Conservation (phyloP, 2,329 filamentous ascomycete species). For the Aureobasidium musti region DNA sequence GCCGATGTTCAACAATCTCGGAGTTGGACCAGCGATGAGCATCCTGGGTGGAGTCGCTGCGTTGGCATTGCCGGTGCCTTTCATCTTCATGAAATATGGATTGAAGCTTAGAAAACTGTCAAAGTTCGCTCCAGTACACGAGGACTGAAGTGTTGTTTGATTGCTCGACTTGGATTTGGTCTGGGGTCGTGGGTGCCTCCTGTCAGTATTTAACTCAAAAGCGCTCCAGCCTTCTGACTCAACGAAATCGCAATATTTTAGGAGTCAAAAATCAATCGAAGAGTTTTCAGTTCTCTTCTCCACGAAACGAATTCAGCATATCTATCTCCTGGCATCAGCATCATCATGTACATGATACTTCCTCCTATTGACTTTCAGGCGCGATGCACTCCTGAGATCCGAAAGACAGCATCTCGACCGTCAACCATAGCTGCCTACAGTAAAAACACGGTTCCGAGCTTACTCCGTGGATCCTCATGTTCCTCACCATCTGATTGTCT, state of each 20-base stretch:
- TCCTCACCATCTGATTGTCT: neutral
- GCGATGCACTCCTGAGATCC: neutral
- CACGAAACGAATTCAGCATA: neutral
- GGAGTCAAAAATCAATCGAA: neutral
- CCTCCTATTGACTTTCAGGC: conserved; percentile 2
- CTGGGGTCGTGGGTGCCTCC: neutral
- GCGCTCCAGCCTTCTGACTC: neutral
- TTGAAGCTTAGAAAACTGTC: conserved; percentile 46
- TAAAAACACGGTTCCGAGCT: neutral
- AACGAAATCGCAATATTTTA: neutral
- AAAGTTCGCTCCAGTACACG: conserved; percentile 43
- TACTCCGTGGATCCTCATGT: neutral
- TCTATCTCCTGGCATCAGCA: neutral
- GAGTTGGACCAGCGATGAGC: conserved; percentile 47
- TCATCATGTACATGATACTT: neutral
- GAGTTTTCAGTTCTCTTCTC: neutral
- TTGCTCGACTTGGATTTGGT: neutral
- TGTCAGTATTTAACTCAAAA: neutral
- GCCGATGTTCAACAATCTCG: conserved; percentile 48
- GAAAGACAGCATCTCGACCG: neutral
- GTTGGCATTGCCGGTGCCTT: conserved; percentile 48
- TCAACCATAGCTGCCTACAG: neutral
- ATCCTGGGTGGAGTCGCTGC: conserved; percentile 48
- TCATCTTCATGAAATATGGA: conserved; percentile 50
- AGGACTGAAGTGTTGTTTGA: conserved; percentile 1